These are phyloP conservation scores for Turnera subulata DNA, from an alignment of 345 rosid species.

Conservation along the genomic window DNA sequence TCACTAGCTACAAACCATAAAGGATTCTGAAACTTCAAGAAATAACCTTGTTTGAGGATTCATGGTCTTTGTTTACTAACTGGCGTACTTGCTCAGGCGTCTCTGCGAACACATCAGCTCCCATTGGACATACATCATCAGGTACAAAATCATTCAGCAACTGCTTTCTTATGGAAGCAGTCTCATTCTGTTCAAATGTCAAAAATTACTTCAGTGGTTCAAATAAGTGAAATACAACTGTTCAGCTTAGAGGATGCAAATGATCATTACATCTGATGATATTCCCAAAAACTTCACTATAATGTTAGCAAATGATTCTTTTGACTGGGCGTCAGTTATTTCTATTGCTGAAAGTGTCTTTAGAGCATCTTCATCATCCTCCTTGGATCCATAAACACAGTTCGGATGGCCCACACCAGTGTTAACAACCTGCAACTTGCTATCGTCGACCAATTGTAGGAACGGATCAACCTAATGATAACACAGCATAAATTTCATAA, in stretches of 20 bases:
- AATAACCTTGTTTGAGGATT: conserved; percentile 32
- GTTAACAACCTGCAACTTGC: conserved; percentile 49
- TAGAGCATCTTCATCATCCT: conserved; percentile 51
- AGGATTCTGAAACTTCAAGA: background rate
- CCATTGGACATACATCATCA: conserved; percentile 57
- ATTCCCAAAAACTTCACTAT: conserved; percentile 49
- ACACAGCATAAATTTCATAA: conserved; percentile 1
- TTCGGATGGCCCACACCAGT: conserved; percentile 16
- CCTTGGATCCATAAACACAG: conserved; percentile 52
- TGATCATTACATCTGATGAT: conserved; percentile 44
- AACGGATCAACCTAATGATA: conserved; percentile 50
- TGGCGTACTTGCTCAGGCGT: conserved; percentile 23
- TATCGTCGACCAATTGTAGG: conserved; percentile 48
- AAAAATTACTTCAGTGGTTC: conserved; percentile 7
- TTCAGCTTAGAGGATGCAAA: conserved; percentile 1
- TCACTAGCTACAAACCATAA: background rate
- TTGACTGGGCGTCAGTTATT: conserved; percentile 42
- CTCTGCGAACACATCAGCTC: conserved; percentile 42
- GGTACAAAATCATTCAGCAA: conserved; percentile 55
- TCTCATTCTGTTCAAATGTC: conserved; percentile 34
- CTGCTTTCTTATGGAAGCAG: conserved; percentile 34
- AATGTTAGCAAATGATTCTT: conserved; percentile 43
- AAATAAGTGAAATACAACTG: background rate
- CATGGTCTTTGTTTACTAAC: conserved; percentile 14
- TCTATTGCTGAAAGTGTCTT: conserved; percentile 45